Evolutionary conservation across 1,284 basidiomycete species (phyloP), one percentile per base, ranked within the genome.

Genomic region (Fistulina hepatica): DNA sequence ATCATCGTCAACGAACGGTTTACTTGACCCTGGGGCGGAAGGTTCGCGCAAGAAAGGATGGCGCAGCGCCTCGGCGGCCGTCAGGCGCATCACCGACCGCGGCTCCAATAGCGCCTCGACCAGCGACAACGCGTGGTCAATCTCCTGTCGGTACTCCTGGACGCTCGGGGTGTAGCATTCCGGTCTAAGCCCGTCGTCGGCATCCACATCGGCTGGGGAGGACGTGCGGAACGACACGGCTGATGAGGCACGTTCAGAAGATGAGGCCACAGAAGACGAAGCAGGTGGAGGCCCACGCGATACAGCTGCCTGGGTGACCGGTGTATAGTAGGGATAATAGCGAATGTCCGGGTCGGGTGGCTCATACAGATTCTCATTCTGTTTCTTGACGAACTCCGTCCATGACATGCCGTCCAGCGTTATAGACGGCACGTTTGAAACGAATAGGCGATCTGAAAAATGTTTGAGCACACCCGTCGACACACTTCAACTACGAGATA

Each of bases 371-470:
- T 73, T 62, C 1, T 85, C 88, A 50, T 93, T 93, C 42, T 86
- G 74, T 34, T 63, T 71, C 46, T 79, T 69, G 30, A 92, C 77
- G 42, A 94, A 77, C 7, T 76, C 69, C 20, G 63, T 62, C 72
- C 93, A 81, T 25, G 75, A 58, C 11, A 74, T 71, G 26, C 82
- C 80, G 1, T 81, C 69, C 23, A 64, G 55, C 9, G 76, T 71
- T 15, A 91, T 60, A 4, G 79, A 69, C 3, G 90, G 88, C 0
- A 95, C 69, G 51, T 95, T 95, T 15, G 84, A 83, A 10, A 81
- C 65, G 48, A 95, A 83, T 2, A 80, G 81, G 21, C 92, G 82
- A 55, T 84, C 92, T 95, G 28, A 12, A 11, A 39, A 41, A 44
- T 27, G 19, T 33, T 39, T 44, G 25, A 33, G 19, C n/a, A 15